Conservation (phyloP, 768 basidiomycete species). For the Daedalea quercina region DNA sequence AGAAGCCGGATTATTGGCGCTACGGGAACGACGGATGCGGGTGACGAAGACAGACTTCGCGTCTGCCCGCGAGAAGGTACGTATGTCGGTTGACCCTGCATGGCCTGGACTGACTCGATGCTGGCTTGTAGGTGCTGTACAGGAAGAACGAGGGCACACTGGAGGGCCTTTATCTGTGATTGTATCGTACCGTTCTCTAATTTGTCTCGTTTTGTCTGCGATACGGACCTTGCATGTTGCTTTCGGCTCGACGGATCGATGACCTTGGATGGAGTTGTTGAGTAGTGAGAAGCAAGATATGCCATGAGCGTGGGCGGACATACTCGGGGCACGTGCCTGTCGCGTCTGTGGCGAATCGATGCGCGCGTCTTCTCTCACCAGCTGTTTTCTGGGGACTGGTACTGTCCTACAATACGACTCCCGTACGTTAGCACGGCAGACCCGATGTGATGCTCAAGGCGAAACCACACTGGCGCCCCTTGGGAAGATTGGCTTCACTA, state of each 20-base stretch:
- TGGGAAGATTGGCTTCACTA: too few species aligned
- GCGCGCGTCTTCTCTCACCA: background rate
- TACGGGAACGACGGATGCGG: constrained; percentile 92
- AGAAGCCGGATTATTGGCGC: constrained; percentile 92
- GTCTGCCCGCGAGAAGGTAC: constrained; percentile 87
- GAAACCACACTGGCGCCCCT: too few species aligned
- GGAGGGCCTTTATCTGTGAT: constrained; percentile 75
- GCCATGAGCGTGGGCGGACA: background rate
- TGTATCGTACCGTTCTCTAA: constrained; percentile 5
- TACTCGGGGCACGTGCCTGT: background rate
- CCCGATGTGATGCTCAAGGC: too few species aligned
- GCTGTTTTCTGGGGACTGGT: background rate
- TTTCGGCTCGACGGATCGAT: background rate
- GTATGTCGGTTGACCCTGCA: constrained; percentile 11
- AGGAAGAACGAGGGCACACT: constrained; percentile 97
- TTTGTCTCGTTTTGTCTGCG: background rate
- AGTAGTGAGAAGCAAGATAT: too few species aligned
- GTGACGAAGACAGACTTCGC: constrained; percentile 91
- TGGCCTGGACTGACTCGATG: constrained; percentile 6
- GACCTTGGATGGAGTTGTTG: too few species aligned
- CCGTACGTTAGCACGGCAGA: too few species aligned
- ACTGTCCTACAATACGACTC: too few species aligned
- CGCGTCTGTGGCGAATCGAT: background rate
- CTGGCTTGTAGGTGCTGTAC: constrained; percentile 66
- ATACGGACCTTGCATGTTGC: background rate